Base-by-base conservation (phyloP, 495 filamentous ascomycete species). In the Cercophora newfieldiana region DNA sequence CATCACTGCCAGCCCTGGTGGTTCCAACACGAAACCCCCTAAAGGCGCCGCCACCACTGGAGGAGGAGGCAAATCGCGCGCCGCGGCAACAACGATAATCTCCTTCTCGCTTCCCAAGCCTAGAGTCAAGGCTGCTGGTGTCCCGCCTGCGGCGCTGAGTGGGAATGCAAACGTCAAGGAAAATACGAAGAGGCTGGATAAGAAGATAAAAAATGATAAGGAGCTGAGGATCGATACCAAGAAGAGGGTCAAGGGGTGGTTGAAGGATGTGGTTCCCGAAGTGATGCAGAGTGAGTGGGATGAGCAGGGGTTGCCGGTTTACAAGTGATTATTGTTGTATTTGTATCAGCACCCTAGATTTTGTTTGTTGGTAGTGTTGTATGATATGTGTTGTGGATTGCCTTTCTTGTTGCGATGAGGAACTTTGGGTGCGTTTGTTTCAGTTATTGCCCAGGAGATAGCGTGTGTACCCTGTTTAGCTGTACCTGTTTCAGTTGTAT, bases 201-300 rank as follows among this genome's bases (percentile, higher is more conserved):
- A 50, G 2, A 72, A 64, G 53, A 61, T 74, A 14, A 72, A 55
- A 37, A 33, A 37, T 8, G 72, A 72, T 12, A 74, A 74, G 68
- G 68, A 70, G 37, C n/a, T 74, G 53, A 64, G 61, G 65, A 54
- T 71, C 14, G 68, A 72, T 31, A 59, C 61, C 6, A 70, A 69
- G 64, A 63, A 54, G 53, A 51, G 70, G 66, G 66, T 74, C 12
- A 66, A 24, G 54, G 31, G 14, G 7, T 74, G 72, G 72, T 37
- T 74, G 54, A 68, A 66, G 48, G 68, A 57, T 3, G 67, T 72
- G 16, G 70, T 64, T 53, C 24, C 37, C 18, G 61, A 63, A 50
- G 47, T 28, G 59, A 50, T 8, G 49, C 29, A 29, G 21, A 29
- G 25, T 21, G 61, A 25, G 37, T 65, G 66, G 64, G 69, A 69